phyloP scores from a whole-genome alignment of 2,329 filamentous ascomycete genomes.

The Hymenoscyphus infarciens region DNA sequence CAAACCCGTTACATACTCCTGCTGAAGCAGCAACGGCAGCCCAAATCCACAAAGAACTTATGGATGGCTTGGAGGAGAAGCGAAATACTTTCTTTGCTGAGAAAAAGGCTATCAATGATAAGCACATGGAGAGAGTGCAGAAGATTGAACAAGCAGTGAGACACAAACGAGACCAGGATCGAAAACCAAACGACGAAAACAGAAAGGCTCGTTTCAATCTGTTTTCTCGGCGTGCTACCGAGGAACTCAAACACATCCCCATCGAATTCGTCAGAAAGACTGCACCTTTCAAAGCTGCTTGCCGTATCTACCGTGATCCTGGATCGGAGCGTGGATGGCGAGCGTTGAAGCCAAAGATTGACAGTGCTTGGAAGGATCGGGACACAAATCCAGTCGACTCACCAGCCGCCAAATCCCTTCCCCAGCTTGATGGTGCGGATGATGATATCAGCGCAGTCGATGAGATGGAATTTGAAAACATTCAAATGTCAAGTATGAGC shows the following conservation, averaged over 20 bases:
- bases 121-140: constrained; percentile 31
- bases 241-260: constrained; percentile 30
- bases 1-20: constrained; percentile 27
- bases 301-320: constrained; percentile 31
- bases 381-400: constrained; percentile 7
- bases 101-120: constrained; percentile 28
- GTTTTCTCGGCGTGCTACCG: constrained; percentile 27
- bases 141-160: constrained; percentile 30
- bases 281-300: constrained; percentile 31
- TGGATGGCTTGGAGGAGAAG: constrained; percentile 25
- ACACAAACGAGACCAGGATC: constrained; percentile 23
- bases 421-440: neutral
- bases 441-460: constrained; percentile 1
- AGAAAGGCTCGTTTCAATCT: constrained; percentile 28
- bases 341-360: constrained; percentile 33
- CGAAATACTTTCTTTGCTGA: constrained; percentile 27
- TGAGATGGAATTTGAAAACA: constrained; percentile 1
- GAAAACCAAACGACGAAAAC: constrained; percentile 27
- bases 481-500: neutral
- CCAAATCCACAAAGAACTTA: constrained; percentile 22
- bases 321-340: constrained; percentile 34
- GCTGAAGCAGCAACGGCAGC: constrained; percentile 26
- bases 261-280: constrained; percentile 26
- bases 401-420: neutral
- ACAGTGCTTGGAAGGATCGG: constrained; percentile 23